Evolutionary conservation across 1,284 basidiomycete species (phyloP), one percentile per base, ranked within the genome.

Genomic region (Stereum hirsutum): DNA sequence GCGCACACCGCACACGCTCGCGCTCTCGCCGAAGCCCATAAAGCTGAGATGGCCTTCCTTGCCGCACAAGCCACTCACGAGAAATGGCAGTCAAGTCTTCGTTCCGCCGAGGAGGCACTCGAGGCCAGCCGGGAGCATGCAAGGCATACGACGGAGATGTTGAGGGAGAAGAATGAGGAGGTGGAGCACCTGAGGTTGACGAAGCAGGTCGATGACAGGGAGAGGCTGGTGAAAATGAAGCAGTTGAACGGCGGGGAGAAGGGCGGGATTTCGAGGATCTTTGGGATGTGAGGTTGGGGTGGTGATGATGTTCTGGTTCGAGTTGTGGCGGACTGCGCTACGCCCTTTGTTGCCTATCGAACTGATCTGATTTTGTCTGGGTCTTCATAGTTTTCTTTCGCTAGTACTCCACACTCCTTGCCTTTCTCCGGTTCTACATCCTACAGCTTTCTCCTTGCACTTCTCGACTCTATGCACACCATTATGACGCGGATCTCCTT

Each of bases 101-200:
- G 54, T 32, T 57, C 68, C 1, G 61, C 68, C 37, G 65, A 62
- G 19, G 70, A 75, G 36, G 54, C 63, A 2, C 58, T 77, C 7
- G 74, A 75, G 27, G 61, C 61, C 1, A 57, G 68, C 7, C 60
- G 70, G 11, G 57, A 62, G 7, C 68, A 66, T 31, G 70, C 72
- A 0, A 58, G 57, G 32, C 65, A 70, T 41, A 63, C 66, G 2
- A 77, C 70, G 1, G 69, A 73, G 47, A 65, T 60, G 51, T 57
- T 77, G 46, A 68, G 71, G 51, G 68, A 71, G 45, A 78, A 78
- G 63, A 63, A 65, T 24, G 60, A 65, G 36, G 75, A 78, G 56
- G 65, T 79, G 1, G 74, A 78, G 45, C 61, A 61, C 36, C 48
- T 78, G 45, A 58, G 74, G 25, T 57, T 61, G 17, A 65, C 68